Conservation (phyloP, 2,329 filamentous ascomycete species). For the Fusarium praegraminearum region DNA sequence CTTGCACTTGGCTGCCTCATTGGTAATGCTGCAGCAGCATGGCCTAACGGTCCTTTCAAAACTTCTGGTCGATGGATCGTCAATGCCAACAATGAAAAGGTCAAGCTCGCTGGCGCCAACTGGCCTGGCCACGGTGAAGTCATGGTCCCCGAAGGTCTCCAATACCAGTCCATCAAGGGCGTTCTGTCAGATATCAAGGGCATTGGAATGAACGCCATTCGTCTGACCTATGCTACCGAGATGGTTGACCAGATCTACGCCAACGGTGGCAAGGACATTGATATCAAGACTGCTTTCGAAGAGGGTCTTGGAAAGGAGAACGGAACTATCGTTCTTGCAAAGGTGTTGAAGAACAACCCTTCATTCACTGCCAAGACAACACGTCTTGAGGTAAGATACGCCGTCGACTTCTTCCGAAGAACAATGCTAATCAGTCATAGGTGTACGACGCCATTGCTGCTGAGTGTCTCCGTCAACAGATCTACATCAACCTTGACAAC, state of each 20-base stretch:
- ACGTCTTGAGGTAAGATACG: conserved; percentile 58
- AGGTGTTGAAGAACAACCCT: conserved; percentile 69
- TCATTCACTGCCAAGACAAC: conserved; percentile 66
- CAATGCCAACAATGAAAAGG: conserved; percentile 51
- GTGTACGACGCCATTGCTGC: conserved; percentile 70
- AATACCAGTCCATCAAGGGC: conserved; percentile 67
- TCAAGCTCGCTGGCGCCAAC: conserved; percentile 68
- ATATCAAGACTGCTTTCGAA: conserved; percentile 59
- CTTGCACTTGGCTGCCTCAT: conserved; percentile 18
- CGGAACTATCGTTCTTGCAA: conserved; percentile 61
- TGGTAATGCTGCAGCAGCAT: conserved; percentile 20
- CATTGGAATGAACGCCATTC: conserved; percentile 72
- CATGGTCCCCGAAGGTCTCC: conserved; percentile 75
- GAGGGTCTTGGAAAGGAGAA: conserved; percentile 64
- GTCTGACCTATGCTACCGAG: conserved; percentile 72
- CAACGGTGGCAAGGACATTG: conserved; percentile 61
- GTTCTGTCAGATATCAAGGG: conserved; percentile 69
- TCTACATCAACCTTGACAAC: conserved; percentile 71
- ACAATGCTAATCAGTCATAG: background rate
- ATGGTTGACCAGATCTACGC: conserved; percentile 70
- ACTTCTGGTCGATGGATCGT: conserved; percentile 57
- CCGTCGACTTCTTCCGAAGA: rapidly evolving
- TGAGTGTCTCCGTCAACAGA: conserved; percentile 65
- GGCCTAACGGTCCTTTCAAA: conserved; percentile 54
- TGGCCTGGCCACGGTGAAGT: conserved; percentile 71